A percentile compares a stretch with the other conserved stretches of the same genome.
phyloP scores from a whole-genome alignment of 441 rosid species.

The Pelargonium fulgidum region DNA sequence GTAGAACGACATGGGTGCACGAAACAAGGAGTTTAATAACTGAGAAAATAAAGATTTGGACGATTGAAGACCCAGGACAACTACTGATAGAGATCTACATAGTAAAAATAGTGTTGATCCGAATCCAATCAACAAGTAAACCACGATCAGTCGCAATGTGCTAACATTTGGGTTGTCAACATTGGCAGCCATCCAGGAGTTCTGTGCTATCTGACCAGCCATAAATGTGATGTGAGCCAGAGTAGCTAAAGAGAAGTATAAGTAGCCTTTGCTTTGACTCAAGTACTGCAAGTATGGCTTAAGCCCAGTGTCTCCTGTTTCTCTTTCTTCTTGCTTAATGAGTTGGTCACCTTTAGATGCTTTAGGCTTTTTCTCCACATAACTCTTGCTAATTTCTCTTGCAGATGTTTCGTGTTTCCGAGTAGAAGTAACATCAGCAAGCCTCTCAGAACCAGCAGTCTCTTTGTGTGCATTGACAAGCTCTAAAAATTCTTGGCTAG shows the following conservation, averaged over 20 bases:
- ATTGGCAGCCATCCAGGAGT: constrained; percentile 91
- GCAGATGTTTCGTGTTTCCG: constrained; percentile 25
- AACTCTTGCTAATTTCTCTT: constrained; percentile 51
- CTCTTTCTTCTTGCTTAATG: constrained; percentile 80
- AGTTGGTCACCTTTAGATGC: constrained; percentile 55
- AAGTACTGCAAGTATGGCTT: constrained; percentile 72
- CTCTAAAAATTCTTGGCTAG: constrained; percentile 70
- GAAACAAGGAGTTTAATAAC: constrained; percentile 78
- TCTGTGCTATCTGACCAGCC: constrained; percentile 64
- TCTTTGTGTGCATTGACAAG: constrained; percentile 93
- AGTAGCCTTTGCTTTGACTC: constrained; percentile 68
- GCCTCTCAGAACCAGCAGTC: constrained; percentile 78
- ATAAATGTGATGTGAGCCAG: constrained; percentile 49
- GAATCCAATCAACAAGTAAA: constrained; percentile 64
- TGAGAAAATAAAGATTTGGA: constrained; percentile 76
- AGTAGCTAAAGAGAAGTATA: constrained; percentile 47
- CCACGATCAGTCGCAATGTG: constrained; percentile 51
- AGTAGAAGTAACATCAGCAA: constrained; percentile 32
- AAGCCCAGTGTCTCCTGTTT: constrained; percentile 72
- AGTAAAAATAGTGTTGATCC: constrained; percentile 42
- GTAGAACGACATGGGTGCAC: constrained; percentile 89
- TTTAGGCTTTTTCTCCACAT: constrained; percentile 33
- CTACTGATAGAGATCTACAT: constrained; percentile 45
- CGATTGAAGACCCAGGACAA: constrained; percentile 53
- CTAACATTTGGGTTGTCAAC: constrained; percentile 71